Conservation (phyloP, 768 basidiomycete species). For the Russula brevipes region DNA sequence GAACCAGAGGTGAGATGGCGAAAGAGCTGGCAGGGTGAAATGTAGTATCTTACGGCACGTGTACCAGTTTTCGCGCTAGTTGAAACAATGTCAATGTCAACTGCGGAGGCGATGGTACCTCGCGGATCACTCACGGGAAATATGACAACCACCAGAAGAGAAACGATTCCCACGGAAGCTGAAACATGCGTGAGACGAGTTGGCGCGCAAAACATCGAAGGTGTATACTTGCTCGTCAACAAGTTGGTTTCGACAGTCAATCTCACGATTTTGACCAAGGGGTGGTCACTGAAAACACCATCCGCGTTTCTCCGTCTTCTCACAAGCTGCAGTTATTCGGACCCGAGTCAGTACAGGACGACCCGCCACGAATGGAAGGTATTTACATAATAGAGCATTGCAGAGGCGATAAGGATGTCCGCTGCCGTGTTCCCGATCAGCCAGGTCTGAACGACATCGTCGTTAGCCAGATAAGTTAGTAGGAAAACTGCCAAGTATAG, state of each 20-base stretch:
- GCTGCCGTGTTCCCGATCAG: neutral
- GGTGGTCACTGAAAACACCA: neutral
- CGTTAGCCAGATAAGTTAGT: neutral
- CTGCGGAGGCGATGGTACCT: neutral
- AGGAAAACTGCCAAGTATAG: no score
- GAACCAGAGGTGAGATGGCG: neutral
- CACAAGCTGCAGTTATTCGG: neutral
- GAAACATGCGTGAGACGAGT: neutral
- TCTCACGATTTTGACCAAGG: slow-evolving; percentile 24
- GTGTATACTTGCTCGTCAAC: slow-evolving; percentile 16
- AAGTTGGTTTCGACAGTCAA: slow-evolving; percentile 29
- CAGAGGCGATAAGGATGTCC: slow-evolving; percentile 4
- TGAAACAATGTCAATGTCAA: neutral
- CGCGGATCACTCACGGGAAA: slow-evolving; percentile 1
- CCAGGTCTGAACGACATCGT: neutral
- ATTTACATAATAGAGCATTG: slow-evolving; percentile 13
- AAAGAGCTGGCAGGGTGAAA: neutral
- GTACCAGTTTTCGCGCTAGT: slow-evolving; percentile 8
- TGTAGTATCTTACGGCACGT: slow-evolving; percentile 9
- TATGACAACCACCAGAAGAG: neutral
- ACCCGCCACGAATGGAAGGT: no score
- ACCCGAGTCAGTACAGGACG: neutral
- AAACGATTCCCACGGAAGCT: slow-evolving; percentile 3
- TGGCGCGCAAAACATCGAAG: neutral
- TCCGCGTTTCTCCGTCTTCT: neutral